phyloP scores from a whole-genome alignment of 306 rosid species.

The Castanea crenata region DNA sequence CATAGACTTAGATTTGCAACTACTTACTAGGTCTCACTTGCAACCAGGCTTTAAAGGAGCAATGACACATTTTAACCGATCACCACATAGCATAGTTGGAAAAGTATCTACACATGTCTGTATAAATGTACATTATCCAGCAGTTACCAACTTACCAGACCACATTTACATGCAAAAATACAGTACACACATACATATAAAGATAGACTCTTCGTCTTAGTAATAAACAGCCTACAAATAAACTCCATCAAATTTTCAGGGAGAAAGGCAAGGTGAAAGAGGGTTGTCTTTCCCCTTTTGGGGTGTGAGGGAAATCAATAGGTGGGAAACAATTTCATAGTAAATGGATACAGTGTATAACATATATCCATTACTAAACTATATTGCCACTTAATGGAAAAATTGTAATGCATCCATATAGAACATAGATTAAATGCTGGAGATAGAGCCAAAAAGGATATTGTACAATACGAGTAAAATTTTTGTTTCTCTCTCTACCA shows the following conservation, averaged over 20 bases:
- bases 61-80: too few species aligned
- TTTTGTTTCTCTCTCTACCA: slow-evolving; percentile 51
- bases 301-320: not conserved
- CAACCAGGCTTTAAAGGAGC: too few species aligned
- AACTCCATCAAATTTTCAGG: not conserved
- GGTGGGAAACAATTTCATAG: not conserved
- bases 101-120: too few species aligned
- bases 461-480: slow-evolving; percentile 62
- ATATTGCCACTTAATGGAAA: slow-evolving; percentile 36
- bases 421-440: slow-evolving; percentile 31
- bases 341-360: slow-evolving; percentile 8
- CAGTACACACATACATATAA: too few species aligned
- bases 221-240: not conserved
- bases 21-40: too few species aligned
- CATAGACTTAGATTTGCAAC: too few species aligned
- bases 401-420: slow-evolving; percentile 42
- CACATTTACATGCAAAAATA: too few species aligned
- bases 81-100: too few species aligned
- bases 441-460: slow-evolving; percentile 38
- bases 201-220: not conserved
- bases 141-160: too few species aligned
- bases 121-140: too few species aligned
- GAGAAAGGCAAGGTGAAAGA: not conserved
- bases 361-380: slow-evolving; percentile 28
- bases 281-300: not conserved